Percentiles rank a stretch among this genome's conserved stretches.
Conservation (phyloP, 2,329 filamentous ascomycete genomes). For the Monilinia aucupariae region DNA sequence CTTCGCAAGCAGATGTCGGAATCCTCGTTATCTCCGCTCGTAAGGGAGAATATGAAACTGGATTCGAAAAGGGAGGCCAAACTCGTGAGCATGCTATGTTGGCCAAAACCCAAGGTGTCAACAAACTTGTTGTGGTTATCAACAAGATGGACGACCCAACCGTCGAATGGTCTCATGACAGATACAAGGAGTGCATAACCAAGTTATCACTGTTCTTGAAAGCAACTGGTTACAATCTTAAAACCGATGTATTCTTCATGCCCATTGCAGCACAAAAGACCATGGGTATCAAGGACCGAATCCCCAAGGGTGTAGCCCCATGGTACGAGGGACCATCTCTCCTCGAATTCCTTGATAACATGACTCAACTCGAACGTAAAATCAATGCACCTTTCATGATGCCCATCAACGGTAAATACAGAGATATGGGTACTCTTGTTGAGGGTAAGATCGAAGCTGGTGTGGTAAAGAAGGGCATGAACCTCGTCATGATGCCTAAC, state of each 20-base stretch:
- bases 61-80: constrained; percentile 94
- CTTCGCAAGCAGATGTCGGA: constrained; percentile 87
- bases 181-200: constrained; percentile 86
- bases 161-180: constrained; percentile 89
- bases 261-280: constrained; percentile 87
- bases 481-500: constrained; percentile 92
- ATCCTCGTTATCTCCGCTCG: constrained; percentile 93
- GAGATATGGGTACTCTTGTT: constrained; percentile 94
- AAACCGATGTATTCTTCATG: constrained; percentile 92
- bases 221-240: constrained; percentile 87
- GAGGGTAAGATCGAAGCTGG: constrained; percentile 97
- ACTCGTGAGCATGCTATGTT: constrained; percentile 97
- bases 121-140: constrained; percentile 88
- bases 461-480: constrained; percentile 84
- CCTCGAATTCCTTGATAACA: constrained; percentile 90
- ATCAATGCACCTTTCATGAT: constrained; percentile 99
- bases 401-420: constrained; percentile 92
- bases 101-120: constrained; percentile 96
- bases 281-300: constrained; percentile 79
- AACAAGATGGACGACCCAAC: constrained; percentile 99
- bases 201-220: constrained; percentile 88
- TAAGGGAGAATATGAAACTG: constrained; percentile 98
- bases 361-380: constrained; percentile 91
- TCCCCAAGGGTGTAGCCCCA: constrained; percentile 67
- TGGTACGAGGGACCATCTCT: constrained; percentile 90